These are phyloP conservation scores for Isochrysis galbana DNA, from an alignment of 78 protist genomes.

Conservation along the genomic window DNA sequence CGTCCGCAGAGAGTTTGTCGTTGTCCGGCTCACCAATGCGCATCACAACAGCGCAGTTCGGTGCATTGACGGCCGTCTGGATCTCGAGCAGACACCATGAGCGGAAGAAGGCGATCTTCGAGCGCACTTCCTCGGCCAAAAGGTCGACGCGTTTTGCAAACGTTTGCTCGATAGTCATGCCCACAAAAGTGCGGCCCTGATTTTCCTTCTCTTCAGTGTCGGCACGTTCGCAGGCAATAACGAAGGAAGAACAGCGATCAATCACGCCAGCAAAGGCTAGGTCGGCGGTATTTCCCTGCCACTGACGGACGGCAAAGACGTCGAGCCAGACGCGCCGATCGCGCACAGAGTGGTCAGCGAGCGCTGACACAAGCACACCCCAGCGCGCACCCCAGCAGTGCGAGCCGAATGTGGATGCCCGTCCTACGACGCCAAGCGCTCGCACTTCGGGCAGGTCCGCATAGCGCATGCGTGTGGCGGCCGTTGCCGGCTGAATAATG, in stretches of 20 bases:
- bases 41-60: too few relatives aligned
- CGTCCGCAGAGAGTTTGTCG: too few relatives aligned
- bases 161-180: background rate
- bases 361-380: background rate
- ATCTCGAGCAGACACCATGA: background rate
- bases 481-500: background rate
- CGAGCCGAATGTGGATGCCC: background rate
- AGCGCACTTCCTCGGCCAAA: background rate
- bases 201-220: background rate
- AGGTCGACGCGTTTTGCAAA: background rate
- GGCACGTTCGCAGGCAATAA: background rate
- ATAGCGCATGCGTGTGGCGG: background rate
- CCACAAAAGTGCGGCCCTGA: background rate
- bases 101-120: background rate
- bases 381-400: background rate
- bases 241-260: background rate
- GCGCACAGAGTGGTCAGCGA: background rate
- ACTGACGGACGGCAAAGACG: background rate
- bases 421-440: background rate
- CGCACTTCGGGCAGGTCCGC: background rate
- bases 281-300: background rate
- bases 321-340: background rate
- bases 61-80: background rate
- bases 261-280: background rate
- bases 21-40: too few relatives aligned